Base-by-base conservation (phyloP, 2,329 filamentous ascomycete genomes). In the Cryphonectria japonica region DNA sequence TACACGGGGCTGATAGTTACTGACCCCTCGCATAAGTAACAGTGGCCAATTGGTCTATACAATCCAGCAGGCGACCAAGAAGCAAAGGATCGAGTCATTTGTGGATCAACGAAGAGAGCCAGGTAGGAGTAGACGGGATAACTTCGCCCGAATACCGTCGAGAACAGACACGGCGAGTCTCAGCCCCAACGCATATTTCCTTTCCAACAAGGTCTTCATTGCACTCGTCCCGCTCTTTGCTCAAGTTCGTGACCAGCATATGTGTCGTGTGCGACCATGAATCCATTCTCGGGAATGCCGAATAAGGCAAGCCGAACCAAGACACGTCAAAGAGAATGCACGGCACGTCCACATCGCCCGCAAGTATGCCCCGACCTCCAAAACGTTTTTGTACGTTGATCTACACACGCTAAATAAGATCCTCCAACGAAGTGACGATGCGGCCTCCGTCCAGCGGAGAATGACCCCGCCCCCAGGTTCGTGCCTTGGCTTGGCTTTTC, bases 381-480 rank as follows among this genome's bases (percentile, higher is more conserved):
- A n/a, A n/a, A 6, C 22, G 19, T 26, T 39, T 39, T 39, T 13
- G 11, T 39, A 46, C 43, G 2, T 46, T 7, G 57, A 60, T 60
- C 57, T 37, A 60, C 57, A 60, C n/a, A 29, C 16, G 52, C 52
- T 29, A 57, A 46, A 16, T 16, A 57, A 2, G 16, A 46, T 22
- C 1, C 16, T 46, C 57, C 57, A 37, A 29, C 57, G 4, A 46
- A 46, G 5, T 16, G 14, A 16, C 41, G 41, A 43, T 43, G 41
- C 2, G 41, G 3, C 41, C 41, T 43, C 14, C 41, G 14, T 43
- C 41, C 41, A 43, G 41, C 29, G 26, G 13, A 50, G 41, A 32
- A 13, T 19, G 29, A 29, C 34, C 43, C 63, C 63, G 37, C 63
- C 63, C 43, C 63, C 63, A n/a, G 63, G 54, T 34, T 52, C 6